Percentiles rank a stretch among this genome's conserved stretches.
Conservation (phyloP, 352 stramenopile genomes). For the Phytophthora multivora region DNA sequence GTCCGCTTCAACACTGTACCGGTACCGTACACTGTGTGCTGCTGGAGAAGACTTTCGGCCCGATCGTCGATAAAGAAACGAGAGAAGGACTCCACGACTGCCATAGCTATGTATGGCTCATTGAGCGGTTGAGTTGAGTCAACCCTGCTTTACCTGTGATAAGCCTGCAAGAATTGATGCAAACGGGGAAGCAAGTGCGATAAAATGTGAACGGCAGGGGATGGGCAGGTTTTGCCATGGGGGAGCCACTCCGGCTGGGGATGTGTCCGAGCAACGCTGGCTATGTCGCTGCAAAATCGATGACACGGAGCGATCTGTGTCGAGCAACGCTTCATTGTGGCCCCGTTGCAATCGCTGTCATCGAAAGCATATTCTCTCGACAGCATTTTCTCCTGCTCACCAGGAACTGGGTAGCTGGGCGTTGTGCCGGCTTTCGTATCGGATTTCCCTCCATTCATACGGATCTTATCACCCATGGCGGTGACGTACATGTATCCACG, state of each 20-base stretch:
- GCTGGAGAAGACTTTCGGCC: background rate
- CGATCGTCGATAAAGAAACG: background rate
- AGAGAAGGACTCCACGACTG: background rate
- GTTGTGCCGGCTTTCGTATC: background rate
- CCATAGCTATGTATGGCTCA: too few species aligned
- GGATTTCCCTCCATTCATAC: background rate
- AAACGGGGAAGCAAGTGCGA: background rate
- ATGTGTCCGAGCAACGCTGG: constrained; percentile 1
- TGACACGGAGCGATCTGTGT: too few species aligned
- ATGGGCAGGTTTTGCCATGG: constrained; percentile 9
- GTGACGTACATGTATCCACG: background rate
- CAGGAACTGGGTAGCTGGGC: too few species aligned
- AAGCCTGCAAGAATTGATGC: constrained; percentile 1
- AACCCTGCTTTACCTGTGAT: background rate
- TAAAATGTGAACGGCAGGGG: background rate
- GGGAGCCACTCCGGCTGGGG: constrained; percentile 13
- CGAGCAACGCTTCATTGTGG: background rate
- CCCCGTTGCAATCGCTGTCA: background rate
- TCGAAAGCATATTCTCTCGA: background rate
- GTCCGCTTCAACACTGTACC: background rate
- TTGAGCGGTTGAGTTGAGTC: too few species aligned
- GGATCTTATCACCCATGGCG: background rate
- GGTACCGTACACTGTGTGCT: too few species aligned
- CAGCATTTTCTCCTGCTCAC: background rate
- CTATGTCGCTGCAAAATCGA: too few species aligned